Evolutionary conservation across 2,329 filamentous ascomycete species (phyloP).

Genomic region (Thelonectria olida): DNA sequence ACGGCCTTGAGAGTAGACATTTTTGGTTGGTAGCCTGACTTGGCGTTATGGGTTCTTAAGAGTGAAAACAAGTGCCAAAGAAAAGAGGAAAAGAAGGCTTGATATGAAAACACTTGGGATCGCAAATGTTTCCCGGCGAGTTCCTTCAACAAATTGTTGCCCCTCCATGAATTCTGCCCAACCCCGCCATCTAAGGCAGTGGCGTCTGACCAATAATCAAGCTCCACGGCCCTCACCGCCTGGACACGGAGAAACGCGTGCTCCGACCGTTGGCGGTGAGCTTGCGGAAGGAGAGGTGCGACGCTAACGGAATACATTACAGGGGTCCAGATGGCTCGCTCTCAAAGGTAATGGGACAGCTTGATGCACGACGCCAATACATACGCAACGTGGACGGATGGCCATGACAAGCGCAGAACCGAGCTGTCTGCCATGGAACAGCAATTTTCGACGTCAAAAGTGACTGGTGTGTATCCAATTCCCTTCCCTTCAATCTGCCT

Average conservation of each 20-base stretch:
- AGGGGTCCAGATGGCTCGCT: slow-evolving; percentile 23
- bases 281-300: slow-evolving; percentile 29
- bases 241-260: slow-evolving; percentile 39
- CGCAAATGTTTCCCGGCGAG: background rate
- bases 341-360: slow-evolving; percentile 34
- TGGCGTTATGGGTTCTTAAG: background rate
- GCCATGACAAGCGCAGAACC: slow-evolving; percentile 41
- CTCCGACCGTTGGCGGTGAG: slow-evolving; percentile 39
- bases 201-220: slow-evolving; percentile 33
- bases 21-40: background rate
- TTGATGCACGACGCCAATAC: slow-evolving; percentile 26
- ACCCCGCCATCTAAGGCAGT: slow-evolving; percentile 40
- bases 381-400: slow-evolving; percentile 33
- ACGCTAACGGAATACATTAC: slow-evolving; percentile 12
- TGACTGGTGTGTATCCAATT: slow-evolving; percentile 66
- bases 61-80: background rate
- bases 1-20: slow-evolving; percentile 79
- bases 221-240: slow-evolving; percentile 32
- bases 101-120: too few relatives aligned
- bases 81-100: background rate
- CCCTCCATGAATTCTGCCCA: slow-evolving; percentile 46
- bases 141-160: slow-evolving; percentile 28
- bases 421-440: slow-evolving; percentile 65
- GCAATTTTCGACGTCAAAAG: slow-evolving; percentile 77
- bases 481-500: background rate